These are phyloP conservation scores for Aspergillus sojae DNA, from an alignment of 2,329 filamentous ascomycete species.

Conservation along the genomic window DNA sequence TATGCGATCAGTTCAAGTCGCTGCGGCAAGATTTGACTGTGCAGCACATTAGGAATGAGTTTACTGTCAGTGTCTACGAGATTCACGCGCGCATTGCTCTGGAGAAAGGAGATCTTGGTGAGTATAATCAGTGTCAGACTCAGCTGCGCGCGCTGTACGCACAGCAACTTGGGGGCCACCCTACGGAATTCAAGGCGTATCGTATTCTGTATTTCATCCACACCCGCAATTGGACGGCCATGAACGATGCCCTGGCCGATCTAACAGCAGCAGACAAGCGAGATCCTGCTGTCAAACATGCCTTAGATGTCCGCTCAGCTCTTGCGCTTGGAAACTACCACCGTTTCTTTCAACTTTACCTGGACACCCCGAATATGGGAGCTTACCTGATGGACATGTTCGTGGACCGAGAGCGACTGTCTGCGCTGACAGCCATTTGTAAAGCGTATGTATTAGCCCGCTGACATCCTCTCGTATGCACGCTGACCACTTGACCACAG, in stretches of 20 bases:
- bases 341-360: slow-evolving; percentile 94
- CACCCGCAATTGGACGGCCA: slow-evolving; percentile 94
- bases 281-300: slow-evolving; percentile 83
- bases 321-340: slow-evolving; percentile 95
- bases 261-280: slow-evolving; percentile 97
- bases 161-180: slow-evolving; percentile 82
- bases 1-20: slow-evolving; percentile 99
- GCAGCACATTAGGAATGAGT: slow-evolving; percentile 94
- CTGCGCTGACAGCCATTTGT: slow-evolving; percentile 88
- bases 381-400: slow-evolving; percentile 99
- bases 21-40: slow-evolving; percentile 97
- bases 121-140: slow-evolving; percentile 99
- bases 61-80: slow-evolving; percentile 95
- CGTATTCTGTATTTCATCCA: slow-evolving; percentile 99
- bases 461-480: not conserved
- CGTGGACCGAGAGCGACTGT: slow-evolving; percentile 87
- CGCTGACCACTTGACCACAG: slow-evolving; percentile 60
- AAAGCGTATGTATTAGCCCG: slow-evolving; percentile 75
- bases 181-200: slow-evolving; percentile 97
- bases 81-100: slow-evolving; percentile 96
- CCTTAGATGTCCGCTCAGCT: slow-evolving; percentile 85
- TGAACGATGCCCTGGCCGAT: slow-evolving; percentile 98
- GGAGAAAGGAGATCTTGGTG: slow-evolving; percentile 98
- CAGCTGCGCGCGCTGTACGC: slow-evolving; percentile 91
- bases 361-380: slow-evolving; percentile 94